Evolutionary conservation across 2,329 filamentous ascomycete genomes (phyloP).

Genomic region (Nemania sp.): DNA sequence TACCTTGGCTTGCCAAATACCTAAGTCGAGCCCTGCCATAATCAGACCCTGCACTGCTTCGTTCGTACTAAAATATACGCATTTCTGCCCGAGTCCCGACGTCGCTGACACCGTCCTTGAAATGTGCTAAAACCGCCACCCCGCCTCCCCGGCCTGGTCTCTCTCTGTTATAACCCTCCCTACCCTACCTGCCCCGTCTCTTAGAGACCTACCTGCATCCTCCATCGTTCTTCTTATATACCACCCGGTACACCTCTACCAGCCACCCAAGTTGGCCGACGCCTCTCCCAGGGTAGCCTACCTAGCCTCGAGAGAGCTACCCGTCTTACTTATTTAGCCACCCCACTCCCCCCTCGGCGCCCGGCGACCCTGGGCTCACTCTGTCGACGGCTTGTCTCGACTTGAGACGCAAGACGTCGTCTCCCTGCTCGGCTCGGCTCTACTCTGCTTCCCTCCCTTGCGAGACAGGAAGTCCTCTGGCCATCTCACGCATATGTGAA

Average conservation of each 20-base stretch:
- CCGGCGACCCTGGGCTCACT: conserved; percentile 12
- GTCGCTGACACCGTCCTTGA: conserved; percentile 19
- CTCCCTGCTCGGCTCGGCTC: too few relatives aligned
- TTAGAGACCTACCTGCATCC: too few relatives aligned
- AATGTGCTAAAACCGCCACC: conserved; percentile 30
- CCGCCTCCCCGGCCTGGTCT: conserved; percentile 25
- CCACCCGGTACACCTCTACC: conserved; percentile 1
- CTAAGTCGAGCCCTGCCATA: conserved; percentile 12
- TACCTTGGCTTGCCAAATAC: too few relatives aligned
- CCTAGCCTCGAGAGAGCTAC: conserved; percentile 18
- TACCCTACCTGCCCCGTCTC: neutral
- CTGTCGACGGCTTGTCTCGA: conserved; percentile 8
- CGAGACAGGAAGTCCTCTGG: conserved; percentile 11
- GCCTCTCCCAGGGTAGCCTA: conserved; percentile 23
- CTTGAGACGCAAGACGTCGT: conserved; percentile 1
- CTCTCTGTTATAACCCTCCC: conserved; percentile 14
- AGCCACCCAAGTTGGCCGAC: conserved; percentile 12
- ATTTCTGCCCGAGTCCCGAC: conserved; percentile 28
- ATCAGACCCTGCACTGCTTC: conserved; percentile 1
- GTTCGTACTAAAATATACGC: conserved; percentile 12
- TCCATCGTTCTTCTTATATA: conserved; percentile 6
- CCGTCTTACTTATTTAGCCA: conserved; percentile 6
- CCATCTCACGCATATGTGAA: conserved; percentile 10
- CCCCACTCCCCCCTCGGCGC: neutral
- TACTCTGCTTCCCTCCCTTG: conserved; percentile 1